Evolutionary conservation across 1,139 yeast species (phyloP), one percentile per base, ranked within the genome.

Genomic region (Yamadazyma dushanensis): DNA sequence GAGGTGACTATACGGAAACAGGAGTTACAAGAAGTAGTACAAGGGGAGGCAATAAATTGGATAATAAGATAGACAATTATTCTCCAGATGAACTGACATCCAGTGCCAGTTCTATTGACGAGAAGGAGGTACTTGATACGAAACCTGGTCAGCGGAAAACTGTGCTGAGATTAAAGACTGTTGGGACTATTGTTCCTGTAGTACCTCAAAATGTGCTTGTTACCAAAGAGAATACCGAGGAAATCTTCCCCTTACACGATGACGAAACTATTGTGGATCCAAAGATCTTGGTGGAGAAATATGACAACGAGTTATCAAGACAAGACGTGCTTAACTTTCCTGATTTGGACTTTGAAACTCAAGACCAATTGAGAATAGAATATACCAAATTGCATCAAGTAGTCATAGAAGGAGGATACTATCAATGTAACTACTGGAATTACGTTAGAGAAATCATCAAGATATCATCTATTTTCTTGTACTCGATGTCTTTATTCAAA

Each of bases 391-490:
- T 88, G 26, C 92, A 85, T 53, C 59, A 70, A n/a, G 55, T 61
- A 19, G 54, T 88, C 24, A 73, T 71, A 8, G 66, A 66, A 1
- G 74, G 70, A 17, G 89, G 88, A 0, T 72, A 75, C 33, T 88
- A 86, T 54, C 63, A 82, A 29, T 87, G 96, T 57, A 71, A 78
- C 43, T 88, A 86, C 56, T 70, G 81, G 75, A 78, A 76, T 36
- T 88, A 88, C 53, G 74, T 66, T 14, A 63, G 83, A 34, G 96
- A 88, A 51, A 57, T 77, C 8, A 56, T 78, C 22, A 76, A 94
- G 45, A 83, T 87, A 36, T 47, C 63, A 1, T 51, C 78, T 1
- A 60, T 88, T 29, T 72, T 81, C 35, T 49, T 72, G 4, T 66
- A 71, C 38, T 63, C 85, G 2, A 66, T 75, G 35, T 61, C 73